Evolutionary conservation across 1,284 basidiomycete species (phyloP).

Genomic region (Ceratobasidium sp.): DNA sequence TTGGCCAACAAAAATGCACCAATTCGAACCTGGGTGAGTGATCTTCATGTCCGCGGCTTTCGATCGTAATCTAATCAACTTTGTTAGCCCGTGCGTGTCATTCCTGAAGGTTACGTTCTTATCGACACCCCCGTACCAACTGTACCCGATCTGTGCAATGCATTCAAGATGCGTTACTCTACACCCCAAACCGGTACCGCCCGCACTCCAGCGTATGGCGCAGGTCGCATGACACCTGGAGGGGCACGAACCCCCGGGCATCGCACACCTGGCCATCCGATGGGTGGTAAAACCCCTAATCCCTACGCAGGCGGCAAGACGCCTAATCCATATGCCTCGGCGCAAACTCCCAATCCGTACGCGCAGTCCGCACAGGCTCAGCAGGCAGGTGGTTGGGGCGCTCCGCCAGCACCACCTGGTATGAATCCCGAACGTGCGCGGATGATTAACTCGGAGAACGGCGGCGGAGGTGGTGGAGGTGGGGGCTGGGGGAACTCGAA

Average conservation of each 20-base stretch:
- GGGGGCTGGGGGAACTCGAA: conserved; percentile 39
- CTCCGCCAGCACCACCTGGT: conserved; percentile 58
- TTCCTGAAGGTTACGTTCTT: conserved; percentile 90
- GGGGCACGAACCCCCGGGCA: conserved; percentile 64
- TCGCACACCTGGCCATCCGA: conserved; percentile 74
- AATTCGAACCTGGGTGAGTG: conserved; percentile 89
- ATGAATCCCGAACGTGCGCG: conserved; percentile 56
- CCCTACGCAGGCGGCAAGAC: conserved; percentile 65
- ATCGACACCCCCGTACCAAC: conserved; percentile 89
- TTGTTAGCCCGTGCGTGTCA: conserved; percentile 83
- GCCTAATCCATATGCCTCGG: conserved; percentile 46
- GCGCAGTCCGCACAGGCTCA: conserved; percentile 52
- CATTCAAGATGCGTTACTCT: conserved; percentile 76
- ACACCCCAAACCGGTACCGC: conserved; percentile 56
- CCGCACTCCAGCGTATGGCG: conserved; percentile 83
- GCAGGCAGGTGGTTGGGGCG: conserved; percentile 51
- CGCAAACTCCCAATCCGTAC: conserved; percentile 50
- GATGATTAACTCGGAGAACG: conserved; percentile 61
- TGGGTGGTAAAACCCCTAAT: conserved; percentile 76
- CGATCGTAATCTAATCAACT: conserved; percentile 14
- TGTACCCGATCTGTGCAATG: conserved; percentile 92
- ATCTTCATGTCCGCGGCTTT: conserved; percentile 23
- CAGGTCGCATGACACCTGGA: conserved; percentile 79
- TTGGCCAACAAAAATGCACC: conserved; percentile 90
- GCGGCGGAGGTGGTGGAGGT: neutral